Evolutionary conservation across 345 rosid species (phyloP).

Genomic region (Boechera stricta): DNA sequence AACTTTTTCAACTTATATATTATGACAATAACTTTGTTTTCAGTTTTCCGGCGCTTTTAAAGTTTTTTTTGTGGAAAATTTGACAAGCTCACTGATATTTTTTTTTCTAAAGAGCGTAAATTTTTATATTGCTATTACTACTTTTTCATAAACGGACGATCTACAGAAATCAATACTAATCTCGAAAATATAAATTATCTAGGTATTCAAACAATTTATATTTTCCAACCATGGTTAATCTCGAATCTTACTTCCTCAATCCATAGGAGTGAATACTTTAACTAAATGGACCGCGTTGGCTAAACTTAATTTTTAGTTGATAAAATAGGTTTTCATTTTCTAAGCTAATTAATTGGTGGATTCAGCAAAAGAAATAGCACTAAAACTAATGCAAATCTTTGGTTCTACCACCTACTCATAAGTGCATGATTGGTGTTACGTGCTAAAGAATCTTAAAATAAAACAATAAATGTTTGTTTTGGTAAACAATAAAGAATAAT

Average conservation of each 20-base stretch:
- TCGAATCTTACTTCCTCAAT: not conserved
- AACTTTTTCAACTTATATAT: not conserved
- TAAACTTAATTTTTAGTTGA: not conserved
- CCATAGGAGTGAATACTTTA: not conserved
- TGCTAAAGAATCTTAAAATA: not conserved
- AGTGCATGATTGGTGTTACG: not conserved
- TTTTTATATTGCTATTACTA: no score
- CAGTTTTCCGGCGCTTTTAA: no score
- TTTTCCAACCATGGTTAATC: not conserved
- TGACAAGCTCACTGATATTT: not conserved
- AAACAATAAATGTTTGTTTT: not conserved
- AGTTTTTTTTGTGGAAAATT: constrained; percentile 1
- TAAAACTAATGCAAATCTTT: not conserved
- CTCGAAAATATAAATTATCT: not conserved
- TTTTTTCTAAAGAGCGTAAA: no score
- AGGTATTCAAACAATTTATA: not conserved
- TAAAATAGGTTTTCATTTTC: not conserved
- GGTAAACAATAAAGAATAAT: not conserved
- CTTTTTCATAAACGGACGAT: not conserved
- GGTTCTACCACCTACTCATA: not conserved
- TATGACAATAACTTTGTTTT: not conserved
- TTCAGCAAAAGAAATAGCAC: not conserved
- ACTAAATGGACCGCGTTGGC: not conserved
- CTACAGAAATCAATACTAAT: not conserved
- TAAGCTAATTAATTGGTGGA: not conserved